Base-by-base conservation (phyloP, 1,284 basidiomycete species). In the Coriolopsis trogii region DNA sequence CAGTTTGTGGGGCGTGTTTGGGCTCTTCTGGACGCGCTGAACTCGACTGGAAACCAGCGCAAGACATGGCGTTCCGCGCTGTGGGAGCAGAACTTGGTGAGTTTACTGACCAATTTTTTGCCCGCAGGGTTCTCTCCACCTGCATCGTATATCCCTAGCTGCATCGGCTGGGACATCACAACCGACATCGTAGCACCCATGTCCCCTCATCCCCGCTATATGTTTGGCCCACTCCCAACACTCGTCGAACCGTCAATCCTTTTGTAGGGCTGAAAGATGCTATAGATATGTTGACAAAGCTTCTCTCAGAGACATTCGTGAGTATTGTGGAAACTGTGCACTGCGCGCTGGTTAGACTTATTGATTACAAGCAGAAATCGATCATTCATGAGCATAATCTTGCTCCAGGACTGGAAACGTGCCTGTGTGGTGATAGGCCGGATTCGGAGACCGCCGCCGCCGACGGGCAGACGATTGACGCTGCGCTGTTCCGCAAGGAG, bases 391-490 rank as follows among this genome's bases (percentile, higher is more conserved):
- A 23, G 4, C 23, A 39, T 6, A 18, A 18, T 9, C 45, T 46
- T 8, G 18, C 26, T 12, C 45, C 45, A 1, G 36, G 36, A 2
- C n/a, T 46, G 12, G 21, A 18, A 18, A 23, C 30, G 15, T 26
- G 26, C 26, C 20, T 18, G 8, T 41, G 40, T 16, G 26, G 26
- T 21, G 20, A 42, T 6, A 20, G 26, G 18, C 41, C 51, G 3
- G 51, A 52, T 28, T n/a, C 21, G 1, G 37, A 20, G 9, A 18
- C 40, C 18, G 29, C 29, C 13, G 50, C 46, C 36, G 3, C 21
- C 9, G 41, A 45, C 12, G 9, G 10, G 21, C 50, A 46, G 40
- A 56, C 41, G 36, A 13, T 41, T 20, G 41, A 49, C 15, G 48
- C 31, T 2, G 40, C 34, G 5, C 12, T 43, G 41, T 39, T 9